Evolutionary conservation across 371 early-diverging fungal genomes (phyloP).

Genomic region (Mucor circinelloides): DNA sequence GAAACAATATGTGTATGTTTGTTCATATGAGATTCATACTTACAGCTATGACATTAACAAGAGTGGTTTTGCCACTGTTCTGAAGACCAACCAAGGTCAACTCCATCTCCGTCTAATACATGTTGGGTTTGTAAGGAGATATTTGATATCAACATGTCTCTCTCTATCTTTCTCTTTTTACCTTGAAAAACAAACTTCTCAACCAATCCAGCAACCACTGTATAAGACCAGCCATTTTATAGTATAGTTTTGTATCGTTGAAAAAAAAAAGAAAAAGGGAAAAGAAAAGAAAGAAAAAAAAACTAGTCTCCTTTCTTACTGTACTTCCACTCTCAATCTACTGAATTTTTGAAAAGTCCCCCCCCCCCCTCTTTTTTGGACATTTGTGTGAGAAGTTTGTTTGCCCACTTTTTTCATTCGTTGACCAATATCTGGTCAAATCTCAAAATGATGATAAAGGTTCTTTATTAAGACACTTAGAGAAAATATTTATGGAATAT

Average conservation of each 20-base stretch:
- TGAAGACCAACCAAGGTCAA: constrained; percentile 97
- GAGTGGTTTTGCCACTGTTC: constrained; percentile 97
- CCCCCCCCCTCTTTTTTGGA: too few species aligned
- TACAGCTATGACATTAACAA: constrained; percentile 97
- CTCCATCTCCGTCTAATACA: constrained; percentile 88
- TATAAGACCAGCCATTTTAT: constrained; percentile 65
- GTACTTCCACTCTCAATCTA: too few species aligned
- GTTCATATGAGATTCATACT: constrained; percentile 26
- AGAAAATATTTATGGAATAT: constrained; percentile 8
- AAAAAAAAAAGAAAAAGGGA: constrained; percentile 2
- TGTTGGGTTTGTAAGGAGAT: neutral
- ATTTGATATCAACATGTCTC: neutral
- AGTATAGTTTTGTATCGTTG: constrained; percentile 4
- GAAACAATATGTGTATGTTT: neutral
- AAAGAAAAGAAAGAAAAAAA: constrained; percentile 2
- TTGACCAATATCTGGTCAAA: too few species aligned
- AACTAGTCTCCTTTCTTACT: neutral
- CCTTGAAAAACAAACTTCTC: constrained; percentile 91
- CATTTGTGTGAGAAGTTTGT: too few species aligned
- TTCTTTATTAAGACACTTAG: constrained; percentile 19
- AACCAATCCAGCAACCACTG: constrained; percentile 89
- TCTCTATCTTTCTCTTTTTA: constrained; percentile 36
- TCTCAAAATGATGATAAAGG: neutral
- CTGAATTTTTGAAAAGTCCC: too few species aligned
- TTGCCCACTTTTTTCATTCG: constrained; percentile 4